phyloP scores from a whole-genome alignment of 805 yeast species.

The Yamadazyma kitorensis region DNA sequence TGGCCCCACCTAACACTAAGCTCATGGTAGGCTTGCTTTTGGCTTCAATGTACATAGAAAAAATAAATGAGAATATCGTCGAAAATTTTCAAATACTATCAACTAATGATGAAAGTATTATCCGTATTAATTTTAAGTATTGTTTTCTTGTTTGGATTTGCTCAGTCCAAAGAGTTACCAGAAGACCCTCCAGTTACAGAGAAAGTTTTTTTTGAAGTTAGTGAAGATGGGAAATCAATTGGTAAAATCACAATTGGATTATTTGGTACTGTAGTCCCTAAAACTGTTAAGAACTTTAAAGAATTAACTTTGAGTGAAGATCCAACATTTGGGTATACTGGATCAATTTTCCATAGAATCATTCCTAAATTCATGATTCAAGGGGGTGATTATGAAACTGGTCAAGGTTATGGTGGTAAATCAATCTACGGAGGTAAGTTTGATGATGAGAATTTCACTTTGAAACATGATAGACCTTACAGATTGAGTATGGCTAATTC shows the following conservation, averaged over 20 bases:
- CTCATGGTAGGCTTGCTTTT: too few relatives aligned
- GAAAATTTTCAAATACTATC: too few relatives aligned
- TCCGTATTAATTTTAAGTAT: conserved; percentile 9
- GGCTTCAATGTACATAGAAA: too few relatives aligned
- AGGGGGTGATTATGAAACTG: conserved; percentile 49
- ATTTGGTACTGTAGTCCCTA: conserved; percentile 88
- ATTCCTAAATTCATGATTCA: conserved; percentile 48
- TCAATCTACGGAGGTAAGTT: conserved; percentile 67
- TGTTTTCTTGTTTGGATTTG: conserved; percentile 10
- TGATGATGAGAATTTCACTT: conserved; percentile 71
- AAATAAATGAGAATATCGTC: conserved; percentile 3
- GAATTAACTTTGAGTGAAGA: conserved; percentile 69
- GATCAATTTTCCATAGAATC: conserved; percentile 46
- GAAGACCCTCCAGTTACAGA: conserved; percentile 63
- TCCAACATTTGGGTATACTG: conserved; percentile 42
- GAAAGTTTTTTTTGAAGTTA: conserved; percentile 81
- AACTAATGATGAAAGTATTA: conserved; percentile 16
- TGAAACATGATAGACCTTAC: conserved; percentile 74
- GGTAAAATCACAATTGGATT: conserved; percentile 88
- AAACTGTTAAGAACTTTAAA: conserved; percentile 95
- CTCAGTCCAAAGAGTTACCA: conserved; percentile 14
- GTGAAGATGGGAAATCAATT: conserved; percentile 71
- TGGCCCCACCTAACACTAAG: too few relatives aligned
- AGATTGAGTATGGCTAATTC: conserved; percentile 97
- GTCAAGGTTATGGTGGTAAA: conserved; percentile 46